These are phyloP conservation scores for Fonsecaea pugnacius DNA, from an alignment of 2,329 filamentous ascomycete genomes.

Conservation along the genomic window DNA sequence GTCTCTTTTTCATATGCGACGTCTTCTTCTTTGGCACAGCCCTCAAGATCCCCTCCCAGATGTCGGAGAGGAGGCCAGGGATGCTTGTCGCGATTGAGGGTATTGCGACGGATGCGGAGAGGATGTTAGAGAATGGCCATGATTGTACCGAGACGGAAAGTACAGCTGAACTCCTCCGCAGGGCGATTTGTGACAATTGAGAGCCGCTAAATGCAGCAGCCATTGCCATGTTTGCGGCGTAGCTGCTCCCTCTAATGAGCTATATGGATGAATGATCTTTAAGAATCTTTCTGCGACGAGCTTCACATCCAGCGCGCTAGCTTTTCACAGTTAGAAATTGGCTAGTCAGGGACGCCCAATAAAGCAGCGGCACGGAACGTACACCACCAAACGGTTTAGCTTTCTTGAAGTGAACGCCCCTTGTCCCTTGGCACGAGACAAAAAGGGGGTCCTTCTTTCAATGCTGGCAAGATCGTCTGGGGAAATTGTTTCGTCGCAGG, in stretches of 20 bases:
- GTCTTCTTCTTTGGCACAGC: conserved; percentile 99
- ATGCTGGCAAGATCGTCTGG: conserved; percentile 28
- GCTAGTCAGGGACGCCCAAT: neutral
- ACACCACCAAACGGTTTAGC: neutral
- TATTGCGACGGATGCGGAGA: conserved; percentile 61
- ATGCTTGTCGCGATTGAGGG: conserved; percentile 66
- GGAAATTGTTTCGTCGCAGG: conserved; percentile 29
- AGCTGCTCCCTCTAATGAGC: neutral
- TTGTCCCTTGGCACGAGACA: conserved; percentile 19
- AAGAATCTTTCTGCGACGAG: neutral
- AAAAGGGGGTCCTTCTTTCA: conserved; percentile 4
- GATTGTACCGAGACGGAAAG: conserved; percentile 42
- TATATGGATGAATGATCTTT: neutral
- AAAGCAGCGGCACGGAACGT: neutral
- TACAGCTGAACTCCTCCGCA: conserved; percentile 29
- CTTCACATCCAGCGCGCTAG: neutral
- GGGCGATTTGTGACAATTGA: conserved; percentile 33
- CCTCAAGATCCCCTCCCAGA: conserved; percentile 90
- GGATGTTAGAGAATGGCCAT: conserved; percentile 54
- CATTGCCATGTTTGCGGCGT: conserved; percentile 39
- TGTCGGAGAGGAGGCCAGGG: conserved; percentile 72
- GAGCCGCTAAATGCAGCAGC: conserved; percentile 36
- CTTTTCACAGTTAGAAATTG: neutral
- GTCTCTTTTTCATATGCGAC: conserved; percentile 91
- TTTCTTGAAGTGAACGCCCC: conserved; percentile 8